Base-by-base conservation (phyloP, 352 stramenopile genomes). In the Phytophthora fragariae region DNA sequence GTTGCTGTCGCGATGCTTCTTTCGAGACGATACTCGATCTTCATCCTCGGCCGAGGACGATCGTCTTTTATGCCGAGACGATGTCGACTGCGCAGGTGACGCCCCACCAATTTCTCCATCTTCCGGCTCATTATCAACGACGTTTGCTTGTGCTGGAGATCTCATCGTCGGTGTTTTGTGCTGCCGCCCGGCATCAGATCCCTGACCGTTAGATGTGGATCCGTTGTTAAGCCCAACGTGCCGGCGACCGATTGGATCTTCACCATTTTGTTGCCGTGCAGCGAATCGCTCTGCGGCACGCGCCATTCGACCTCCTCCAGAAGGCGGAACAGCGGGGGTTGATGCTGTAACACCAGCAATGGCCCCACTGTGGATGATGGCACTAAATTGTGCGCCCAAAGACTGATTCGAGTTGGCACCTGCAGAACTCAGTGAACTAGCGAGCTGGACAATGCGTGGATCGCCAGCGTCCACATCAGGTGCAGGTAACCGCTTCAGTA, bases 401-500 rank as follows among this genome's bases (percentile, higher is more conserved):
- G 85, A 86, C 62, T 91, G 83, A 14, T 68, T 77, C n/a, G 85
- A 78, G 59, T 85, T 89, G 21, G 76, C 70, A 5, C 69, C 57
- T 0, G 67, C 66, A 31, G 77, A 66, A 7, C 76, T 65, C 49
- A 95, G 52, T 0, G 75, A 80, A 24, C 59, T 88, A 4, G 84
- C 85, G 17, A 82, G 71, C 37, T 93, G 79, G 1, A 94, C 88
- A 61, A 94, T 79, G 49, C 73, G 76, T 2, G 85, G 87, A 21
- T 94, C 87, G 3, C 83, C 84, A 35, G 76, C 57, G 3, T 86
- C 68, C 44, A 74, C n/a, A 49, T 92, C 79, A 9, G 88, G 90
- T 17, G 87, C 49, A 14, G 88, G 86, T 31, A 96, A 68, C 19
- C 86, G 82, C 68, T 94, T 95, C 4, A 96, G 63, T 29, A 96